Conservation (phyloP, 345 rosid species). For the Citrus maxima region DNA sequence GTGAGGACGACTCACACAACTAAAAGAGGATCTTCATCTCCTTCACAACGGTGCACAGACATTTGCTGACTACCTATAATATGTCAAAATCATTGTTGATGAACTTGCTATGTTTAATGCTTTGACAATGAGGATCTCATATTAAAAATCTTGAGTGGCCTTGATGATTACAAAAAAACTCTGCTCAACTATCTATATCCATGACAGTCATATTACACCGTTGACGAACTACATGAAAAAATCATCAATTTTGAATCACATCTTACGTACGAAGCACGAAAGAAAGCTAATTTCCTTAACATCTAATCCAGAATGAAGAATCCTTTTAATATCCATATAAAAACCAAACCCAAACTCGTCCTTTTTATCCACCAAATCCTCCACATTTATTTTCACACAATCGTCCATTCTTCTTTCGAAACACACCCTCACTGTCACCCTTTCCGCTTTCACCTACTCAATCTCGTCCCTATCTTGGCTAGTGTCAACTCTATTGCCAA, state of each 20-base stretch:
- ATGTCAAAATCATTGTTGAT: background rate
- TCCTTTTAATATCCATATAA: background rate
- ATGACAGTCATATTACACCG: background rate
- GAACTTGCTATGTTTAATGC: background rate
- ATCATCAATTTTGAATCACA: background rate
- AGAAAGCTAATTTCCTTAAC: background rate
- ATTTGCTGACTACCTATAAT: background rate
- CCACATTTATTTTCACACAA: background rate
- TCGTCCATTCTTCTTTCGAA: background rate
- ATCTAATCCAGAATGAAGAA: no score
- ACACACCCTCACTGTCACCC: background rate
- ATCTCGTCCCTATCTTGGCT: background rate
- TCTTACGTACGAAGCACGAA: background rate
- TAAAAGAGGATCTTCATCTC: background rate
- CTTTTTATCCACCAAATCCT: no score
- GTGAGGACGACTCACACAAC: background rate
- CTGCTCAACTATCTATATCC: background rate
- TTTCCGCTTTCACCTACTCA: background rate
- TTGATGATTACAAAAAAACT: background rate
- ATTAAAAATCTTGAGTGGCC: background rate
- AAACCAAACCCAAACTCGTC: no score
- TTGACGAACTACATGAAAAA: background rate
- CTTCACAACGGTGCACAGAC: background rate
- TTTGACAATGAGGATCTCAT: background rate
- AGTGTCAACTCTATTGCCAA: background rate